Conservation (phyloP, 2,329 filamentous ascomycete genomes). For the Arthrobotrys megalospora region DNA sequence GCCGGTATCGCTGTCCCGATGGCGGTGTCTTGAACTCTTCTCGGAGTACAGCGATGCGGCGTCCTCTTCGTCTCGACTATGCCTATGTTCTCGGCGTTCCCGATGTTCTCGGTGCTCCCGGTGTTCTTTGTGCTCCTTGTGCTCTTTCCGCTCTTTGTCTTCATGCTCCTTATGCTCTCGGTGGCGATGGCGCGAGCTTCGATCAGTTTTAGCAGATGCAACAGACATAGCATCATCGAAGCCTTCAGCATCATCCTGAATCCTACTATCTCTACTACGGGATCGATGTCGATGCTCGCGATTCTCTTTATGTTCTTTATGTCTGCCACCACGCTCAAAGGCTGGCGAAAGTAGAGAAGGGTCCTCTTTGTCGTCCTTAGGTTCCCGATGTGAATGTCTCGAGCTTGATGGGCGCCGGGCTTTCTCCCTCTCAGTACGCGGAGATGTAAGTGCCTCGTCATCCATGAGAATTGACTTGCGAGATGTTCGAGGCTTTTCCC, state of each 20-base stretch:
- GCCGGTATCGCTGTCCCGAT: slow-evolving; percentile 41
- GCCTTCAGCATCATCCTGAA: slow-evolving; percentile 41
- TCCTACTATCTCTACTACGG: slow-evolving; percentile 46
- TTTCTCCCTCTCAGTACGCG: slow-evolving; percentile 34
- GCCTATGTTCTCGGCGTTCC: slow-evolving; percentile 32
- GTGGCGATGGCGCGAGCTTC: slow-evolving; percentile 50
- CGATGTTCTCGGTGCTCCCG: slow-evolving; percentile 20
- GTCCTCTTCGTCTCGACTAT: slow-evolving; percentile 43
- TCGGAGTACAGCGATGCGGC: slow-evolving; percentile 44
- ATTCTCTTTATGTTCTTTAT: slow-evolving; percentile 49
- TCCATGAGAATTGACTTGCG: slow-evolving; percentile 49
- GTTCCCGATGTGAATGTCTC: slow-evolving; percentile 50
- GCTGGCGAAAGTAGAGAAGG: slow-evolving; percentile 41
- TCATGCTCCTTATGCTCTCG: slow-evolving; percentile 48
- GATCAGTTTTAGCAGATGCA: slow-evolving; percentile 45
- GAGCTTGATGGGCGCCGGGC: slow-evolving; percentile 46
- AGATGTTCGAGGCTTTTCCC: slow-evolving; percentile 49
- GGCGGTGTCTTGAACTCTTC: slow-evolving; percentile 51
- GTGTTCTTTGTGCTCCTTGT: slow-evolving; percentile 40
- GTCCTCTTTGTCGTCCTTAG: slow-evolving; percentile 19
- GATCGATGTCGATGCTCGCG: slow-evolving; percentile 55
- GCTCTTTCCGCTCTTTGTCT: slow-evolving; percentile 34
- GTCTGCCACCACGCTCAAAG: slow-evolving; percentile 40
- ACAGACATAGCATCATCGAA: slow-evolving; percentile 55
- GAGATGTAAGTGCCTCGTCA: slow-evolving; percentile 30